Conservation (phyloP, 495 filamentous ascomycete species). For the Lasiosphaeria ovina region DNA sequence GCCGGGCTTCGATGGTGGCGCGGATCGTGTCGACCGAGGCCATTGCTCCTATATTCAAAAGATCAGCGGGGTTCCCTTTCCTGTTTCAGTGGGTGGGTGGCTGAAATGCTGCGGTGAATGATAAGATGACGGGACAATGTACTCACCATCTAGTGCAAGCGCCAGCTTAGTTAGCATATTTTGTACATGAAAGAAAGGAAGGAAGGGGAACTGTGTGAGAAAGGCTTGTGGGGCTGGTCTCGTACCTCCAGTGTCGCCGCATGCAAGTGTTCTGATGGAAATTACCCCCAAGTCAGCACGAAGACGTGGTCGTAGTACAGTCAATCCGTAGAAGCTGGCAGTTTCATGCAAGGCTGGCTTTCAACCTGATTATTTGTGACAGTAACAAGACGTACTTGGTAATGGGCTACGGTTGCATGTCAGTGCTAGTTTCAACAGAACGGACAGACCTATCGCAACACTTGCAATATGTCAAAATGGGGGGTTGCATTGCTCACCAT, state of each 20-base stretch:
- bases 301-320: neutral
- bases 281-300: neutral
- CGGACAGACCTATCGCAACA: neutral
- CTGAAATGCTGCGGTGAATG: neutral
- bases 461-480: neutral
- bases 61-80: constrained; percentile 1
- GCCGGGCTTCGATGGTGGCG: constrained; percentile 49
- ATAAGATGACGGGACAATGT: neutral
- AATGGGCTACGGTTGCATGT: constrained; percentile 16
- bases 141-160: constrained; percentile 13
- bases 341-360: neutral
- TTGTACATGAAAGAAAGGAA: neutral
- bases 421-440: neutral
- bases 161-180: constrained; percentile 1
- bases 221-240: too few relatives aligned
- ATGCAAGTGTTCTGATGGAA: constrained; percentile 27
- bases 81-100: neutral
- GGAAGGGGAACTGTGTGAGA: too few relatives aligned
- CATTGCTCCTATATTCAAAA: constrained; percentile 56
- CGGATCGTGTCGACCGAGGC: constrained; percentile 85
- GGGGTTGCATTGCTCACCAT: constrained; percentile 31
- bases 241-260: constrained; percentile 35
- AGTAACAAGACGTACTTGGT: constrained; percentile 19
- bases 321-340: neutral
- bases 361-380: too few relatives aligned